Percentiles rank a stretch among this genome's conserved stretches.
These are phyloP conservation scores for Cladochytrium replicatum DNA, from an alignment of 192 early-diverging fungal species.

Conservation along the genomic window DNA sequence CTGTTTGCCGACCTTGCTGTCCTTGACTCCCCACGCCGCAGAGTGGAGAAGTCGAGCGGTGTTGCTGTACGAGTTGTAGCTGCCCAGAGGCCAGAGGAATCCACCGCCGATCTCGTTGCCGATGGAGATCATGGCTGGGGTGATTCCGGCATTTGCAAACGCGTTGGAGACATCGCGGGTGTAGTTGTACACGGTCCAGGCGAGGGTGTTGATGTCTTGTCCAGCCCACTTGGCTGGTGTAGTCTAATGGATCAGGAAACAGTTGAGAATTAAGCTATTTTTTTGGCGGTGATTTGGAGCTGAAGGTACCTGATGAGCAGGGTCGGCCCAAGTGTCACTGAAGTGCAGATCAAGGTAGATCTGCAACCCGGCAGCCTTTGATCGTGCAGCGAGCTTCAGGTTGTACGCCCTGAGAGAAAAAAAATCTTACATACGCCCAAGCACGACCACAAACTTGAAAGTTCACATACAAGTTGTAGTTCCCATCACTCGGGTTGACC, in stretches of 20 bases:
- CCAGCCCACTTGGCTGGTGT: constrained; percentile 1
- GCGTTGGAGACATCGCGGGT: constrained; percentile 2
- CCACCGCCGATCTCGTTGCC: constrained; percentile 21
- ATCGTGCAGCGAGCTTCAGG: constrained; percentile 15
- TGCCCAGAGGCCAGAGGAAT: constrained; percentile 19
- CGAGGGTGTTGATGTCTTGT: neutral
- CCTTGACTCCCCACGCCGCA: constrained; percentile 22
- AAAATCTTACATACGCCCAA: too few relatives aligned
- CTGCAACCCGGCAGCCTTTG: constrained; percentile 3
- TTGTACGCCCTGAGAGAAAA: too few relatives aligned
- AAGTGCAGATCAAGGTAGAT: constrained; percentile 25
- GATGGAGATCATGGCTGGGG: constrained; percentile 9
- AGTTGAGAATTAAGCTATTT: too few relatives aligned
- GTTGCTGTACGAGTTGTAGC: constrained; percentile 6
- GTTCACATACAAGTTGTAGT: constrained; percentile 15
- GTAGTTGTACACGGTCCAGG: constrained; percentile 4
- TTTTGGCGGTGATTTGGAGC: too few relatives aligned
- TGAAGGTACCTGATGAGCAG: constrained; percentile 2
- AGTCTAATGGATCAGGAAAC: too few relatives aligned
- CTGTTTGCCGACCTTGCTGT: neutral
- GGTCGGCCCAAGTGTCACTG: constrained; percentile 10
- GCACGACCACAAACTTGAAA: too few relatives aligned
- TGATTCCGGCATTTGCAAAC: neutral
- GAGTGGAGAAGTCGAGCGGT: constrained; percentile 18
- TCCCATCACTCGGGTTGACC: constrained; percentile 22